These are phyloP conservation scores for Hansenula anomala DNA, from an alignment of 1,139 yeast species.

Conservation along the genomic window DNA sequence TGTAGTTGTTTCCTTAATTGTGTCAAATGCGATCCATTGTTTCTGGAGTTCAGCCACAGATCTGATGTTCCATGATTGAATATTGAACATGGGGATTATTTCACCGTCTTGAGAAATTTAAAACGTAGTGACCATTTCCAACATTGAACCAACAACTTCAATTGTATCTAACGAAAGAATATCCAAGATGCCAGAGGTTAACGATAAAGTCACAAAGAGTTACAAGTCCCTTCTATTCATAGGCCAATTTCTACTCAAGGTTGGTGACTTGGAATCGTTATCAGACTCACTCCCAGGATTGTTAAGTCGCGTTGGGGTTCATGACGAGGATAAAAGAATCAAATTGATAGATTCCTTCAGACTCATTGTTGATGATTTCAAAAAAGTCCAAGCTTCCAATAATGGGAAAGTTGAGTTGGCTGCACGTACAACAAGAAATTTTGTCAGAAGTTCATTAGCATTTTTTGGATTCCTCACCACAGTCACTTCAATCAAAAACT, in stretches of 20 bases:
- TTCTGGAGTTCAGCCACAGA: too few relatives aligned
- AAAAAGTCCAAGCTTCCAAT: background rate
- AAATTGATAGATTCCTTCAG: background rate
- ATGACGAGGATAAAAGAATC: background rate
- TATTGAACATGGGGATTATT: too few relatives aligned
- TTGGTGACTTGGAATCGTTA: background rate
- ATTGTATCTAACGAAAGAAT: too few relatives aligned
- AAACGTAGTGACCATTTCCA: too few relatives aligned
- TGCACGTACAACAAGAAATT: background rate
- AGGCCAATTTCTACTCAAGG: conserved; percentile 14
- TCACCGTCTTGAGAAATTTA: too few relatives aligned
- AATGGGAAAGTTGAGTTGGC: background rate
- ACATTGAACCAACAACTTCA: too few relatives aligned
- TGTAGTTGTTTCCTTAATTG: too few relatives aligned
- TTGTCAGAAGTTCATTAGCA: background rate
- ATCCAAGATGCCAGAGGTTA: background rate
- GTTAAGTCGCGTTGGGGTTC: background rate
- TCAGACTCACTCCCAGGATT: background rate
- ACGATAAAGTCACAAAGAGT: background rate
- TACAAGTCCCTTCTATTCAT: conserved; percentile 12
- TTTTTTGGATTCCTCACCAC: conserved; percentile 1
- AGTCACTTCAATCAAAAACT: background rate
- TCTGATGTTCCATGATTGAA: too few relatives aligned
- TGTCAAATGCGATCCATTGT: too few relatives aligned
- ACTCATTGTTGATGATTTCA: background rate